A percentile compares a stretch with the other conserved stretches of the same genome.
phyloP scores from a whole-genome alignment of 805 yeast genomes.

The Candida boleticola region DNA sequence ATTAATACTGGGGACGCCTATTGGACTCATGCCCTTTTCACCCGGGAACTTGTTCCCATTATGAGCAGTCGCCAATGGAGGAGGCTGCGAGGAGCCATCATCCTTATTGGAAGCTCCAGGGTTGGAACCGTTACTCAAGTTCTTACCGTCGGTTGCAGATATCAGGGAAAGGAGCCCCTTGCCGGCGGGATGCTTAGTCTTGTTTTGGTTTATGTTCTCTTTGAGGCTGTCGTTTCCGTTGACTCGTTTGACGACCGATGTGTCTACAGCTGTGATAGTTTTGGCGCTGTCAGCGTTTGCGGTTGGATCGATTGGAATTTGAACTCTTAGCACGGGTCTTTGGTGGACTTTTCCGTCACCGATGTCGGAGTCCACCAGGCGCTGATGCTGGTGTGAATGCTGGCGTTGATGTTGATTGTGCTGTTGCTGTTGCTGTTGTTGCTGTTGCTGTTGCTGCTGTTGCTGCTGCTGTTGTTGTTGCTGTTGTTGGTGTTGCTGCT shows the following conservation, averaged over 20 bases:
- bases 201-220: neutral
- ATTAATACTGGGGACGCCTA: conserved; percentile 11
- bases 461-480: conserved; percentile 3
- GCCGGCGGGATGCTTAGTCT: neutral
- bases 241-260: neutral
- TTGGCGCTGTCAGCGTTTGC: conserved; percentile 37
- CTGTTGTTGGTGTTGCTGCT: conserved; percentile 15
- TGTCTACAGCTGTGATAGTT: conserved; percentile 45
- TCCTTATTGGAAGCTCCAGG: neutral
- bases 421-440: conserved; percentile 13
- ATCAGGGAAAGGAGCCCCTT: neutral
- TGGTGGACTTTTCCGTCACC: conserved; percentile 18
- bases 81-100: conserved; percentile 7
- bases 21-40: neutral
- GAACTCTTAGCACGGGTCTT: conserved; percentile 62
- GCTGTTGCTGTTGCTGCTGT: conserved; percentile 2
- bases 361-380: neutral
- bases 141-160: neutral
- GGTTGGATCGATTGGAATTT: conserved; percentile 55
- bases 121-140: too few species aligned
- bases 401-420: neutral
- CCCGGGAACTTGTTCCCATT: neutral
- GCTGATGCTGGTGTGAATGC: neutral
- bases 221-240: neutral
- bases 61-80: neutral